phyloP scores from a whole-genome alignment of 179 eudicot species.

The Vitellaria paradoxa region DNA sequence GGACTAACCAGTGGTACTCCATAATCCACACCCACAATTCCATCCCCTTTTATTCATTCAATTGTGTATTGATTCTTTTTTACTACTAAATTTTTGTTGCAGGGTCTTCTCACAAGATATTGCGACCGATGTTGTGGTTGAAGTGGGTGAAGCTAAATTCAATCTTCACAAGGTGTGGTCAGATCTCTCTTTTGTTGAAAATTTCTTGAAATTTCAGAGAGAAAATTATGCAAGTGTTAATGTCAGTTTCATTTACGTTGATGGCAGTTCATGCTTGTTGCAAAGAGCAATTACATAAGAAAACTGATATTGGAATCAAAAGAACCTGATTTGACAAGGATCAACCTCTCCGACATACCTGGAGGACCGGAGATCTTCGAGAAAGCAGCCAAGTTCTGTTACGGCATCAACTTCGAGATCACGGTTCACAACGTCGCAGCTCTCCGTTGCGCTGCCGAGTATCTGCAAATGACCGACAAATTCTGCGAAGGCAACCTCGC shows the following conservation, averaged over 20 bases:
- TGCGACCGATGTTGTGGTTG: constrained; percentile 70
- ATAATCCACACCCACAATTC: too few species aligned
- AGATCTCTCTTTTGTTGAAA: not conserved
- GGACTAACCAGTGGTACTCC: constrained; percentile 81
- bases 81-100: constrained; percentile 10
- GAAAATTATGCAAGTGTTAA: not conserved
- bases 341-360: constrained; percentile 74
- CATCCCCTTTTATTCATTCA: not conserved
- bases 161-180: constrained; percentile 81
- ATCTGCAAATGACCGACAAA: constrained; percentile 76
- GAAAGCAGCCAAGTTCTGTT: constrained; percentile 90
- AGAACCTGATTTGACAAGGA: constrained; percentile 52
- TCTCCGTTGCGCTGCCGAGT: constrained; percentile 90
- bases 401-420: constrained; percentile 89
- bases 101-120: constrained; percentile 94
- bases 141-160: constrained; percentile 60
- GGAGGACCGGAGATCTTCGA: constrained; percentile 89
- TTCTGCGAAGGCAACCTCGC: constrained; percentile 74
- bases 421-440: constrained; percentile 88
- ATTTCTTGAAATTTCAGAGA: not conserved
- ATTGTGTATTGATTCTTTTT: not conserved
- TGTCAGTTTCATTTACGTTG: not conserved
- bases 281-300: constrained; percentile 88
- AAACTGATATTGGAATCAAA: constrained; percentile 63
- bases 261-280: constrained; percentile 85